Evolutionary conservation across 176 grass and related monocot genomes (phyloP).

Genomic region (Avena insularis): DNA sequence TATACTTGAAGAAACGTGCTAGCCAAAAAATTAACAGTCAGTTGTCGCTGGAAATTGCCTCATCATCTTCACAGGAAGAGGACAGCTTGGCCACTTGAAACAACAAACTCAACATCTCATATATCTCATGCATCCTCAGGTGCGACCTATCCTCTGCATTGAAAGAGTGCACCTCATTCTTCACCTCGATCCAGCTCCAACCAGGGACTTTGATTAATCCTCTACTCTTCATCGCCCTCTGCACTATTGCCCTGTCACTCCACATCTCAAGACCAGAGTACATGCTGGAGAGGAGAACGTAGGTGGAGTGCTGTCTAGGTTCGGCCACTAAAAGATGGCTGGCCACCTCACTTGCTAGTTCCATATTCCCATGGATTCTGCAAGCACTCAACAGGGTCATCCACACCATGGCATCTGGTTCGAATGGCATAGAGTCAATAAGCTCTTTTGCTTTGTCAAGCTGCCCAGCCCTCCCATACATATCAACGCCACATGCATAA

Average conservation of each 20-base stretch:
- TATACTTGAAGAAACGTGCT: background rate
- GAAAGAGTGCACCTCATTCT: constrained; percentile 65
- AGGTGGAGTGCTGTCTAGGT: constrained; percentile 67
- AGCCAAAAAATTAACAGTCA: background rate
- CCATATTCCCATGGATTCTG: constrained; percentile 64
- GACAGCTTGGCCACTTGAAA: constrained; percentile 32
- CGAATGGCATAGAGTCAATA: constrained; percentile 69
- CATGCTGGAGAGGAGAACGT: constrained; percentile 64
- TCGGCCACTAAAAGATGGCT: constrained; percentile 49
- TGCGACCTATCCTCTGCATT: constrained; percentile 69
- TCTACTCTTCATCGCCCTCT: constrained; percentile 65
- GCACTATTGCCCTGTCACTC: constrained; percentile 60
- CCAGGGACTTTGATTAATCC: constrained; percentile 73
- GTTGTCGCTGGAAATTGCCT: constrained; percentile 27
- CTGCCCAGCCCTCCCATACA: constrained; percentile 65
- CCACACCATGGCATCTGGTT: constrained; percentile 74
- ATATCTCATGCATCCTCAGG: constrained; percentile 50
- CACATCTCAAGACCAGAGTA: constrained; percentile 76
- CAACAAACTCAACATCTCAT: constrained; percentile 51
- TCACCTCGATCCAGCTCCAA: constrained; percentile 83
- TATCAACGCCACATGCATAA: constrained; percentile 73
- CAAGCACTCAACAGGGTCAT: constrained; percentile 78
- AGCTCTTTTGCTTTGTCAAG: constrained; percentile 71
- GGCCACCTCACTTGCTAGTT: constrained; percentile 56
- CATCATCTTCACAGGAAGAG: constrained; percentile 31